phyloP scores from a whole-genome alignment of 1,139 yeast genomes.

The Kodamaea ohmeri region DNA sequence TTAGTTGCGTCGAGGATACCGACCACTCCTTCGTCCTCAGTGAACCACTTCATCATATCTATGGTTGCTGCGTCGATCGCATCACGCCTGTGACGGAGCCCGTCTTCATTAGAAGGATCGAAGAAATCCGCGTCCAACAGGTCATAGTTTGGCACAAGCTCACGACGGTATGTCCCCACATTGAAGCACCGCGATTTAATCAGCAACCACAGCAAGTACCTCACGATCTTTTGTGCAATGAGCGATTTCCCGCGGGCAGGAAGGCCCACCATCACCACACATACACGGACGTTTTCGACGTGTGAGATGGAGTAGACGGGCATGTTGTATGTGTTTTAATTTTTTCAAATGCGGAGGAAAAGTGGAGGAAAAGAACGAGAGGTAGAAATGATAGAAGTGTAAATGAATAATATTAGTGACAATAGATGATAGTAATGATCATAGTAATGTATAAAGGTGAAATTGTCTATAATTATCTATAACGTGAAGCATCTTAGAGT shows the following conservation, averaged over 20 bases:
- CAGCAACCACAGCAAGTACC: constrained; percentile 89
- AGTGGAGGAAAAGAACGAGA: not conserved
- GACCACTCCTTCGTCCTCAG: constrained; percentile 76
- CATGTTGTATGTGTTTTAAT: constrained; percentile 32
- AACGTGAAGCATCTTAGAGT: too few species aligned
- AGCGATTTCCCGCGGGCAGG: constrained; percentile 77
- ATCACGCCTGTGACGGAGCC: constrained; percentile 57
- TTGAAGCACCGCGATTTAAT: constrained; percentile 85
- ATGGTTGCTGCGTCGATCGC: constrained; percentile 71
- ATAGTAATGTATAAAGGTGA: too few species aligned
- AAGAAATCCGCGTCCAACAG: constrained; percentile 68
- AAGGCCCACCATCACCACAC: constrained; percentile 74
- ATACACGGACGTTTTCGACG: constrained; percentile 66
- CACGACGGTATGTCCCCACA: constrained; percentile 81
- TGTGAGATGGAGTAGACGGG: constrained; percentile 75
- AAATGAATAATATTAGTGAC: too few species aligned
- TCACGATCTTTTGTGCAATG: constrained; percentile 78
- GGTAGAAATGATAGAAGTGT: not conserved
- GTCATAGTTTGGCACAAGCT: constrained; percentile 33
- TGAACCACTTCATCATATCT: constrained; percentile 91
- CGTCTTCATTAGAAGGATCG: constrained; percentile 63
- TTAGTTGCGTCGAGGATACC: constrained; percentile 92
- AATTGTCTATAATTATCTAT: too few species aligned
- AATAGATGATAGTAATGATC: too few species aligned
- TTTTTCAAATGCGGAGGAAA: not conserved